These are phyloP conservation scores for Silybum marianum DNA, from an alignment of 129 eudicot species.

Conservation along the genomic window DNA sequence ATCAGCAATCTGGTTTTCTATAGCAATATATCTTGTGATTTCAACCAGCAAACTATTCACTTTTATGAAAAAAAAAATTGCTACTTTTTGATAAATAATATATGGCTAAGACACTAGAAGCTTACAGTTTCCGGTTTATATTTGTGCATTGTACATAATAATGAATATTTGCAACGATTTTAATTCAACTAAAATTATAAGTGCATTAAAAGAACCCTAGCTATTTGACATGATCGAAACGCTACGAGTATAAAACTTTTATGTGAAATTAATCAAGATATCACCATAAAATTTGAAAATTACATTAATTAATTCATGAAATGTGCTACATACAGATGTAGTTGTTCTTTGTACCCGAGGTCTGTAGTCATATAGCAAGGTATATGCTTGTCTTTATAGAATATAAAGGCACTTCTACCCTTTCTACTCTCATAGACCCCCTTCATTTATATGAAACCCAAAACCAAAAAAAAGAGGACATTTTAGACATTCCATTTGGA, in stretches of 20 bases:
- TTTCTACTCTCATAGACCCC: not conserved
- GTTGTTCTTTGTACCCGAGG: not conserved
- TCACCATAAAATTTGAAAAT: not conserved
- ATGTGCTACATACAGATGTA: not conserved
- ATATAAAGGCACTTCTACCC: not conserved
- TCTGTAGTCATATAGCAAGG: not conserved
- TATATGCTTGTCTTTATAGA: not conserved
- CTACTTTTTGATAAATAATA: not conserved
- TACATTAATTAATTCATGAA: not conserved
- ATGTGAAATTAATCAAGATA: no score
- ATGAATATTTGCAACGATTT: not conserved
- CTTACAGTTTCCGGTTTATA: not conserved
- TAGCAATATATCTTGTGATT: not conserved
- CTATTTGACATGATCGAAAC: no score
- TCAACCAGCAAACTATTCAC: not conserved
- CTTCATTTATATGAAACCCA: not conserved
- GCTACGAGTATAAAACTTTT: no score
- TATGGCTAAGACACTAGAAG: not conserved
- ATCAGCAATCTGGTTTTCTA: not conserved
- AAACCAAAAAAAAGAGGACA: not conserved
- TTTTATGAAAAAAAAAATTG: not conserved
- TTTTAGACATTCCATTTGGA: not conserved
- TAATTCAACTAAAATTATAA: no score
- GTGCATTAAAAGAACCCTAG: no score
- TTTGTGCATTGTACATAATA: not conserved